Evolutionary conservation across 495 filamentous ascomycete species (phyloP).

Genomic region (Tuber melanosporum): DNA sequence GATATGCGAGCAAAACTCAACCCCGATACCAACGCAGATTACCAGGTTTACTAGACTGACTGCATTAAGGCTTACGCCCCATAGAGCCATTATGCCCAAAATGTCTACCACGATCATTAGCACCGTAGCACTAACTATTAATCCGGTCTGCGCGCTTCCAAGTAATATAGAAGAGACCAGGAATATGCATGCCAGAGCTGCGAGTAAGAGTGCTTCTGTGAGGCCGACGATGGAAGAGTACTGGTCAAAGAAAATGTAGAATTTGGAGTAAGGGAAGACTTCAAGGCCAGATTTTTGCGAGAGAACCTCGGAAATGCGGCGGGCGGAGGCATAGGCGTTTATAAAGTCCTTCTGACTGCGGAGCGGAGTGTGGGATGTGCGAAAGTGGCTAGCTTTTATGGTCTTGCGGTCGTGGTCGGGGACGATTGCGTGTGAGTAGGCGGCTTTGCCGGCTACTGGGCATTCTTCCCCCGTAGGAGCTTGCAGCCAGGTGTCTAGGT

Average conservation of each 20-base stretch:
- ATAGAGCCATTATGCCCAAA: constrained; percentile 85
- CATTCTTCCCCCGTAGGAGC: constrained; percentile 76
- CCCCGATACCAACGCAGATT: constrained; percentile 90
- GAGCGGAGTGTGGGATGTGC: constrained; percentile 78
- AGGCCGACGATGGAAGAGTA: constrained; percentile 78
- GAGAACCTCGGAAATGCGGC: constrained; percentile 75
- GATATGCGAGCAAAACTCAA: constrained; percentile 97
- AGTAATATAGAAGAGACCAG: constrained; percentile 68
- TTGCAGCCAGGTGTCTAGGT: constrained; percentile 72
- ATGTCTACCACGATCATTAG: constrained; percentile 93
- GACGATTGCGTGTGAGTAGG: constrained; percentile 79
- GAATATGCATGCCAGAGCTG: constrained; percentile 77
- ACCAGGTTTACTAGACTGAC: constrained; percentile 94
- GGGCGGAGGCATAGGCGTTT: constrained; percentile 75
- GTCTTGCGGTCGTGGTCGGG: constrained; percentile 59
- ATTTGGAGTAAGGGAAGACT: constrained; percentile 91
- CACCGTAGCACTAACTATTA: constrained; percentile 76
- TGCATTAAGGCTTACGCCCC: constrained; percentile 86
- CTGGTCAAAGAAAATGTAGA: constrained; percentile 99
- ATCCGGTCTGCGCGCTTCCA: constrained; percentile 73
- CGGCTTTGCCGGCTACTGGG: constrained; percentile 76
- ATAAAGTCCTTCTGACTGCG: constrained; percentile 91
- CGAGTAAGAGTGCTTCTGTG: constrained; percentile 69
- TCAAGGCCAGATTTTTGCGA: constrained; percentile 60
- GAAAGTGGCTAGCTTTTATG: constrained; percentile 80